Percentiles rank a stretch among this genome's conserved stretches.
These are phyloP conservation scores for Candida coleopterorum DNA, from an alignment of 805 yeast genomes.

Conservation along the genomic window DNA sequence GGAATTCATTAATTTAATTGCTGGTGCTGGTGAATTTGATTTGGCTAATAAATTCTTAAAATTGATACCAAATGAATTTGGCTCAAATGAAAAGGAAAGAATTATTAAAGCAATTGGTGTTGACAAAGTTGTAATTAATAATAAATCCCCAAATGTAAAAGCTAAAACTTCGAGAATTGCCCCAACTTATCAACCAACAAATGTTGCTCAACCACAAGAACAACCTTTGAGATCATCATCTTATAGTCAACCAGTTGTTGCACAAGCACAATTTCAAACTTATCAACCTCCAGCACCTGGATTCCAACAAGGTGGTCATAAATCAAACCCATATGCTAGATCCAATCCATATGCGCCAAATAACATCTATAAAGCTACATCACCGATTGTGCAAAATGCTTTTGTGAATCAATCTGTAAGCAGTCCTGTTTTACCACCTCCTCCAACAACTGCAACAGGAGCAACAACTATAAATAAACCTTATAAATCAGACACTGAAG, in stretches of 20 bases:
- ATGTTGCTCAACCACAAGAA: conserved; percentile 7
- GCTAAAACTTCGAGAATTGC: conserved; percentile 3
- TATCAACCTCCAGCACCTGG: conserved; percentile 13
- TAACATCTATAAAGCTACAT: conserved; percentile 19
- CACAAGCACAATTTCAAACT: conserved; percentile 11
- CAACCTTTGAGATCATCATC: conserved; percentile 1
- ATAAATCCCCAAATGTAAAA: conserved; percentile 9
- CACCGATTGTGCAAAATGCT: conserved; percentile 12
- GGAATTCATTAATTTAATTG: conserved; percentile 77
- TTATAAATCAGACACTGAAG: conserved; percentile 49
- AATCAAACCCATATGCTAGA: conserved; percentile 32
- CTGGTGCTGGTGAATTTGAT: conserved; percentile 79
- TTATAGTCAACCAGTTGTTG: conserved; percentile 15
- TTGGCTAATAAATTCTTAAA: conserved; percentile 68
- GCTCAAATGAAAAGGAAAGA: conserved; percentile 75
- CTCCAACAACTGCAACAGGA: no score
- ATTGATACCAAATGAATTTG: conserved; percentile 68
- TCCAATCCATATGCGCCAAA: conserved; percentile 20
- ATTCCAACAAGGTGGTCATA: conserved; percentile 11
- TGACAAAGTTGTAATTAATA: not conserved
- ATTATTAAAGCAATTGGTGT: conserved; percentile 58
- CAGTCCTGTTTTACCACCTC: conserved; percentile 16
- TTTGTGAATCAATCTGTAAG: not conserved
- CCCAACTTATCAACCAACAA: conserved; percentile 10
- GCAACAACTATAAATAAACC: no score